Base-by-base conservation (phyloP, 768 basidiomycete genomes). In the Auricularia cornea region DNA sequence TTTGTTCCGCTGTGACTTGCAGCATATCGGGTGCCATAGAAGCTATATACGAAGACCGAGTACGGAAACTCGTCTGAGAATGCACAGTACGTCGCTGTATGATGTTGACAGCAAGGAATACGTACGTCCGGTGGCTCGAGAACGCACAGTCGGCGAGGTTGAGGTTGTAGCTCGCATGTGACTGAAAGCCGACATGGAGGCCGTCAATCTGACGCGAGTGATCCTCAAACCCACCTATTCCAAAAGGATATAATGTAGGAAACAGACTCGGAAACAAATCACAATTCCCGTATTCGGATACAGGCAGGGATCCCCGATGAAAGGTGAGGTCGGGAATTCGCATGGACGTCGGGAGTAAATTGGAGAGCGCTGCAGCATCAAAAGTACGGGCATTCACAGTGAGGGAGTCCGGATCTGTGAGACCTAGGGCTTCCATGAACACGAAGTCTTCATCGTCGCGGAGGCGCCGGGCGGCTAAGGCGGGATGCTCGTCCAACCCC, bases 251-350 rank as follows among this genome's bases (percentile, higher is more conserved):
- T 0, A 76, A 54, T 2, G 69, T 73, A 1, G 75, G 75, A 64
- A 60, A 76, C 67, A 71, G 69, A 1, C 71, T 71, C 28, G 72
- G 73, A 40, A 75, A 59, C 0, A 75, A 63, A n/a, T 63, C 44
- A 10, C 72, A 70, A 67, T 77, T 75, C 10, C 73, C 60, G 56
- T 75, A 77, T 52, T 76, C 74, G 16, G 31, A 30, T 3, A 76
- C 63, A 8, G 75, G 60, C 10, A 59, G n/a, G 2, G 61, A 44
- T 0, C 71, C 68, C 20, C 61, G 56, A 62, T 67, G 67, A 2
- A 76, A 48, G 2, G 70, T 44, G 0, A 76, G 56, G 62, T 75
- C 73, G 20, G 72, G 69, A 0, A 4, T n/a, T 2, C 59, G 18
- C 1, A 11, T 30, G 10, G 41, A 26, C 1, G 60, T 38, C 33